phyloP scores from a whole-genome alignment of 768 basidiomycete genomes.

The Suillus cothurnatus region DNA sequence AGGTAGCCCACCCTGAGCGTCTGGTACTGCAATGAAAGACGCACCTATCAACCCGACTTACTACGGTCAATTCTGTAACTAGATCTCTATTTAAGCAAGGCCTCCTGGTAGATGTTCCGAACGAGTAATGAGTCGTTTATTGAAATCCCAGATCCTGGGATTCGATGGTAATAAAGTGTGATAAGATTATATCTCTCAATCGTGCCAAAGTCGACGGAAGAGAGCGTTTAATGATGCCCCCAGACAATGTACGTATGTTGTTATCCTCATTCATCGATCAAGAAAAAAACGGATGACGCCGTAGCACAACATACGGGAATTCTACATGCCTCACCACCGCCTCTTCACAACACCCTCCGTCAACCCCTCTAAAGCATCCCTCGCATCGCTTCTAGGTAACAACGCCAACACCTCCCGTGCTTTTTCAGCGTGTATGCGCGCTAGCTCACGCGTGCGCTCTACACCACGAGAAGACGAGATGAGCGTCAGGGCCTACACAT shows the following conservation, averaged over 20 bases:
- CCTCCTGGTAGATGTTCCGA: too few relatives aligned
- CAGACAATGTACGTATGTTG: neutral
- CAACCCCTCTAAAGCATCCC: slow-evolving; percentile 71
- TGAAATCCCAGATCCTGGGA: neutral
- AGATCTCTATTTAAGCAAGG: too few relatives aligned
- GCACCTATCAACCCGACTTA: too few relatives aligned
- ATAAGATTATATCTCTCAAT: neutral
- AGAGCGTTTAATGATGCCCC: neutral
- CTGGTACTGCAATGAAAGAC: too few relatives aligned
- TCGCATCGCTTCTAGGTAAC: slow-evolving; percentile 83
- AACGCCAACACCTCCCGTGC: slow-evolving; percentile 68
- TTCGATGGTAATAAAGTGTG: neutral
- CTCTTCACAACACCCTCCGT: slow-evolving; percentile 68
- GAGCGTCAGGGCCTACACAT: slow-evolving; percentile 60
- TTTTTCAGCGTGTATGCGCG: slow-evolving; percentile 70
- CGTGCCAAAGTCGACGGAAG: neutral
- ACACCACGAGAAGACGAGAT: slow-evolving; percentile 72
- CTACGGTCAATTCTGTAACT: too few relatives aligned
- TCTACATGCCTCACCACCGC: slow-evolving; percentile 40
- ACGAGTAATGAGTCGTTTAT: too few relatives aligned
- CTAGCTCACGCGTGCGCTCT: slow-evolving; percentile 77
- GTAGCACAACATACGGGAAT: neutral
- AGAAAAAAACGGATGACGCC: neutral
- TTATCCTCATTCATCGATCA: neutral
- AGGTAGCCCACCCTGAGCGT: too few relatives aligned